Conservation (phyloP, 352 stramenopile species). For the Phytophthora pisi region DNA sequence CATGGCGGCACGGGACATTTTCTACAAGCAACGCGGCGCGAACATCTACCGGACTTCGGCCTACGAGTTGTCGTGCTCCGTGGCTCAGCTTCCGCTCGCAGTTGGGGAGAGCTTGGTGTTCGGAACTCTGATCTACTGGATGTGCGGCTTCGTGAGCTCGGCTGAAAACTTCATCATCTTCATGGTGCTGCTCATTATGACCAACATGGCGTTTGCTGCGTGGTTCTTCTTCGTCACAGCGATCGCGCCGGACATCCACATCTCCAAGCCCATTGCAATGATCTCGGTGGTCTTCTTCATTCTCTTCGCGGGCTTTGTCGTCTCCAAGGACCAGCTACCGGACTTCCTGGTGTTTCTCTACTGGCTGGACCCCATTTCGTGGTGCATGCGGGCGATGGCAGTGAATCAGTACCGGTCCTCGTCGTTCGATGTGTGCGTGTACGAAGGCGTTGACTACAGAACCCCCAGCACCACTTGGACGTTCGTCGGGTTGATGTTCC, state of each 20-base stretch:
- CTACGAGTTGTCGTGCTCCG: slow-evolving; percentile 59
- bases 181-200: slow-evolving; percentile 39
- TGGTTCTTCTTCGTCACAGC: slow-evolving; percentile 57
- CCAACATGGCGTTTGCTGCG: slow-evolving; percentile 43
- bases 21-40: slow-evolving; percentile 45
- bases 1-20: no score
- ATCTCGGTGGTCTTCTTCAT: slow-evolving; percentile 45
- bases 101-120: slow-evolving; percentile 70
- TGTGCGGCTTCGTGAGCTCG: slow-evolving; percentile 30
- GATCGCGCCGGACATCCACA: slow-evolving; percentile 26
- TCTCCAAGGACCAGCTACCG: slow-evolving; percentile 45
- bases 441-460: slow-evolving; percentile 36
- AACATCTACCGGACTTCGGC: slow-evolving; percentile 77
- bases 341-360: slow-evolving; percentile 51
- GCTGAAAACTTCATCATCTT: slow-evolving; percentile 45
- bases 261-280: slow-evolving; percentile 45
- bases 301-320: slow-evolving; percentile 56
- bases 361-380: slow-evolving; percentile 53
- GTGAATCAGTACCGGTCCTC: slow-evolving; percentile 35
- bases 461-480: no score
- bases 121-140: slow-evolving; percentile 58
- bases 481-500: slow-evolving; percentile 31
- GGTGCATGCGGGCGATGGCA: slow-evolving; percentile 36
- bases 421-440: slow-evolving; percentile 33
- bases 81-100: slow-evolving; percentile 62